Evolutionary conservation across 495 filamentous ascomycete genomes (phyloP), one percentile per base, ranked within the genome.

Genomic region (Chaetomium fimeti): DNA sequence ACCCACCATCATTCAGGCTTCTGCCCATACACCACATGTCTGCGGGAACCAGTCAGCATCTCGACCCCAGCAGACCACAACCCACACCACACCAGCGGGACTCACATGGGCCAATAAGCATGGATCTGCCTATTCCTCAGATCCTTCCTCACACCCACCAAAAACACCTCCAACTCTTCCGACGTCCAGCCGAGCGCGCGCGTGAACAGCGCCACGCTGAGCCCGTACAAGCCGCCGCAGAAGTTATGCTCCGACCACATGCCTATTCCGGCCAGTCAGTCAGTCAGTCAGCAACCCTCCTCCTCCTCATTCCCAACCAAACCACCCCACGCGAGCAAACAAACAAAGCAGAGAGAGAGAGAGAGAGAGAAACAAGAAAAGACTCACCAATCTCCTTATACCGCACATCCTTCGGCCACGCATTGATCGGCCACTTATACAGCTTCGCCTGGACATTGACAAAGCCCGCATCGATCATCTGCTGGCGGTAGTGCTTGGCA

Each of bases 131-230:
- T 53, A 42, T 87, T 80, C 58, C 75, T 75, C 38, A 88, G 60
- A 51, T 84, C 85, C 22, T 79, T 79, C 59, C 82, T 78, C 12
- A 87, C 77, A n/a, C 84, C 77, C 15, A 79, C 79, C 13, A 86
- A 72, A 56, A 87, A 77, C 6, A 78, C 78, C 69, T 87, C 79
- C 32, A 86, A 80, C 67, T 88, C 77, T 32, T 79, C 77, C 20
- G 58, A 72, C n/a, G 54, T 79, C 83, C 85, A 87, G 1, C 83
- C 82, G n/a, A 84, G 76, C 22, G 80, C 75, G 25, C 81, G 79
- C 0, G 83, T 86, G 68, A 87, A 87, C 8, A 60, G n/a, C 29
- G 48, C 24, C 18, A 80, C 66, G 27, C 71, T 75, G 56, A 80
- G 72, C 15, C 67, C 77, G 59, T 81, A 71, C 24, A 82, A 61